A percentile compares a stretch with the other conserved stretches of the same genome.
Conservation (phyloP, 169 alveolate species). For the Cryptosporidium muris region DNA sequence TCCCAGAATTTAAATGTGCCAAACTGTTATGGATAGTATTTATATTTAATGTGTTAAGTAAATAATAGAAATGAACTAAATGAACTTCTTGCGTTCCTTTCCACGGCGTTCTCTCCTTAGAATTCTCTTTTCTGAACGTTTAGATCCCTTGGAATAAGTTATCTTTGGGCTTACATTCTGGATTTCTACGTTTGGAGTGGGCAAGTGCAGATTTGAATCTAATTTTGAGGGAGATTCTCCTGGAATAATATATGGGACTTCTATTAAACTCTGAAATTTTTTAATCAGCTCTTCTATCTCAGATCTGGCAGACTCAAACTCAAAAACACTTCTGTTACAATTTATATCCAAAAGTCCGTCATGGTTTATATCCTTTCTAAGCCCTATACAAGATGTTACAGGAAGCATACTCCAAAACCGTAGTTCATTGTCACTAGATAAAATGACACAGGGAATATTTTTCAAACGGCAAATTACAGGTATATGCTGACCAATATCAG, state of each 20-base stretch:
- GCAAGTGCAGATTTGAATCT: background rate
- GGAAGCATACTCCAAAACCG: slow-evolving; percentile 2
- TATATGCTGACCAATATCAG: slow-evolving; percentile 46
- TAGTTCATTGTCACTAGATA: slow-evolving; percentile 15
- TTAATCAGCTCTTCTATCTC: slow-evolving; percentile 15
- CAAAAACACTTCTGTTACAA: background rate
- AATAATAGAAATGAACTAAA: slow-evolving; percentile 10
- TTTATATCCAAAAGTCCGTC: slow-evolving; percentile 1
- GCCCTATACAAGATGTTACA: slow-evolving; percentile 33
- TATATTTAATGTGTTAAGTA: background rate
- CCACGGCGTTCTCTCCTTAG: slow-evolving; percentile 51
- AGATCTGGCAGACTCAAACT: slow-evolving; percentile 3
- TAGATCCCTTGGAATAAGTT: slow-evolving; percentile 27
- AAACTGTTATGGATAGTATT: slow-evolving; percentile 8
- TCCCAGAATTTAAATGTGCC: background rate
- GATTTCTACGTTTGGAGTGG: slow-evolving; percentile 2
- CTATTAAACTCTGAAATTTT: slow-evolving; percentile 1
- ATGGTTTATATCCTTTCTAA: slow-evolving; percentile 8
- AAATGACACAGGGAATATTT: slow-evolving; percentile 40
- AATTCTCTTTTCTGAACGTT: slow-evolving; percentile 38
- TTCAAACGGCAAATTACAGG: slow-evolving; percentile 7
- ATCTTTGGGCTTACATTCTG: slow-evolving; percentile 31
- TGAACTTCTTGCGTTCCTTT: background rate
- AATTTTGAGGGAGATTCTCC: background rate
- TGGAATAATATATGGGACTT: slow-evolving; percentile 35